Evolutionary conservation across 2,329 filamentous ascomycete species (phyloP).

Genomic region (Biscogniauxia sp.): DNA sequence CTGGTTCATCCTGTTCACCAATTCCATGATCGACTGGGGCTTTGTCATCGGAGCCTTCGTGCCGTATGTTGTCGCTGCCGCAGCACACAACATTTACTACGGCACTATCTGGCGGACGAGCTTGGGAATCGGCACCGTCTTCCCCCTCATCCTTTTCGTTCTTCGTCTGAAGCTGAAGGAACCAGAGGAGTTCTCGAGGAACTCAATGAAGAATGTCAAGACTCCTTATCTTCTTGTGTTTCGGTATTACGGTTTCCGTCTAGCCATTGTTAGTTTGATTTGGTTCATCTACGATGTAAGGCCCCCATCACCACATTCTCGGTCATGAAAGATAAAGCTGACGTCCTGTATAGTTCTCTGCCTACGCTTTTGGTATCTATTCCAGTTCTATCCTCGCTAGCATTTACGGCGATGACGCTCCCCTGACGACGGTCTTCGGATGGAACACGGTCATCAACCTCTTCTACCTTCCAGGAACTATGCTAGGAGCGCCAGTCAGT

Average conservation of each 20-base stretch:
- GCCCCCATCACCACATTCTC: slow-evolving; percentile 19
- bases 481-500: slow-evolving; percentile 71
- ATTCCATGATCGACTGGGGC: slow-evolving; percentile 79
- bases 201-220: slow-evolving; percentile 60
- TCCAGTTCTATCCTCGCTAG: slow-evolving; percentile 70
- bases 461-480: slow-evolving; percentile 83
- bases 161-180: slow-evolving; percentile 73
- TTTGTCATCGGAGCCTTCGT: slow-evolving; percentile 81
- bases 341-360: slow-evolving; percentile 57
- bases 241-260: slow-evolving; percentile 70
- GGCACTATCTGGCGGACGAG: slow-evolving; percentile 79
- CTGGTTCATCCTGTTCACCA: slow-evolving; percentile 90
- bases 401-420: slow-evolving; percentile 56
- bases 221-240: slow-evolving; percentile 56
- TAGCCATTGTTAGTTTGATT: slow-evolving; percentile 68
- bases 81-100: slow-evolving; percentile 58
- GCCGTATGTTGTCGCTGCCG: slow-evolving; percentile 60
- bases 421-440: slow-evolving; percentile 76
- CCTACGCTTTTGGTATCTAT: slow-evolving; percentile 85
- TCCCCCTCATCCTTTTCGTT: slow-evolving; percentile 68
- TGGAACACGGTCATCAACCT: slow-evolving; percentile 88
- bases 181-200: slow-evolving; percentile 71
- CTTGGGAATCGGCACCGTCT: slow-evolving; percentile 75
- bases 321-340: background rate
- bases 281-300: slow-evolving; percentile 80